Evolutionary conservation across 352 stramenopile genomes (phyloP), one percentile per base, ranked within the genome.

Genomic region (Phytophthora rubi): DNA sequence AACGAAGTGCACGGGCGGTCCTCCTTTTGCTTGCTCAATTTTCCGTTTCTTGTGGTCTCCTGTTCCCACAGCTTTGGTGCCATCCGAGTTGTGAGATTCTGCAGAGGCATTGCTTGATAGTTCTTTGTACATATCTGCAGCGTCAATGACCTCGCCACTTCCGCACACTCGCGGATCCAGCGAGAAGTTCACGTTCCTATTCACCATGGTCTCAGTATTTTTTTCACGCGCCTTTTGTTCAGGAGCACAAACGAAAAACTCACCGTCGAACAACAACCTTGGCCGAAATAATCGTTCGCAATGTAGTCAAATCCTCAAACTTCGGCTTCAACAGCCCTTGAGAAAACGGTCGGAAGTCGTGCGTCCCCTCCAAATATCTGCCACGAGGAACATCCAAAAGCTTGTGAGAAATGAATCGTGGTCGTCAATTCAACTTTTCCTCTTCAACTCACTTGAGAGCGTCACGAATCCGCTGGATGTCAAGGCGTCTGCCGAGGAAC

Each of bases 261-360:
- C 66, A 92, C 86, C 75, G 80, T 70, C 79, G 77, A 53, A 93
- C 75, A 16, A 84, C 67, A 8, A 96, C 85, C 26, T 81, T 76
- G 1, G 79, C 73, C 0, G 84, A 92, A 9, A 93, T 59, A 6
- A 96, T 74, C 8, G 86, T 94, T 5, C 89, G 81, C 26, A 92
- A 59, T 6, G 83, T 94, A 6, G 79, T 88, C 35, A 86, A 81
- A 21, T 92, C 82, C 18, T 76, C 78, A 16, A 82, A 89, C 58
- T 81, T 69, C 7, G 71, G 61, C 57, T 91, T 93, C 49, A 84
- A 73, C 33, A 95, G 67, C 6, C 89, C 87, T 53, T 94, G 83
- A 0, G 89, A 94, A 67, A 96, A 92, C n/a, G 79, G 73, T 2
- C 87, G 81, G 37, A 95, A 96, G 67, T 96, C 89, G 53, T 93